Conservation (phyloP, 768 basidiomycete species). For the Mrakia hoshinonis region DNA sequence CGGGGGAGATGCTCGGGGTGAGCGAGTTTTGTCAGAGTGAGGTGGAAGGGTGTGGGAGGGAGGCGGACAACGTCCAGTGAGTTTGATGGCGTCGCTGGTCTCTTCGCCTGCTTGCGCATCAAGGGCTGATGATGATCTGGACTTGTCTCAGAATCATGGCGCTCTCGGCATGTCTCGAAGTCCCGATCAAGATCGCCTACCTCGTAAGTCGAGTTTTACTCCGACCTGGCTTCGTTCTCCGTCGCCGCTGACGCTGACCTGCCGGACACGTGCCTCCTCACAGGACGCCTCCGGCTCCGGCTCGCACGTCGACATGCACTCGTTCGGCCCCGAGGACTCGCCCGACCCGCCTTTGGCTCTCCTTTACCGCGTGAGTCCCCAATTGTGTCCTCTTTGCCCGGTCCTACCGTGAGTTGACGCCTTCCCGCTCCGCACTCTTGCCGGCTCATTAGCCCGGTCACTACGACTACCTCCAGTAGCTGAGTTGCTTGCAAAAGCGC, state of each 20-base stretch:
- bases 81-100: background rate
- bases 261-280: background rate
- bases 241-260: background rate
- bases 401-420: background rate
- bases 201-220: background rate
- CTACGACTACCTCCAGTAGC: constrained; percentile 10
- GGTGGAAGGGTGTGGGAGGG: constrained; percentile 68
- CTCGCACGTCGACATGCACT: constrained; percentile 11
- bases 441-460: background rate
- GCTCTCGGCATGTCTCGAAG: background rate
- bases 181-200: constrained; percentile 5
- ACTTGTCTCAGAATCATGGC: constrained; percentile 2
- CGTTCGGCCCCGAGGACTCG: background rate
- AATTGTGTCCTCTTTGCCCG: background rate
- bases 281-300: constrained; percentile 11
- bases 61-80: constrained; percentile 52
- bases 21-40: constrained; percentile 64
- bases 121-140: background rate
- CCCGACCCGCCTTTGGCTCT: background rate
- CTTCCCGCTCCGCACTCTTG: background rate
- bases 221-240: no score
- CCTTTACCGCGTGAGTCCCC: background rate
- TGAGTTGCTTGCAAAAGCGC: background rate
- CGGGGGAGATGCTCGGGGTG: constrained; percentile 50
- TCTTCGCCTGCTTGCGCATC: background rate